Evolutionary conservation across 306 rosid genomes (phyloP).

Genomic region (Quercus glauca): DNA sequence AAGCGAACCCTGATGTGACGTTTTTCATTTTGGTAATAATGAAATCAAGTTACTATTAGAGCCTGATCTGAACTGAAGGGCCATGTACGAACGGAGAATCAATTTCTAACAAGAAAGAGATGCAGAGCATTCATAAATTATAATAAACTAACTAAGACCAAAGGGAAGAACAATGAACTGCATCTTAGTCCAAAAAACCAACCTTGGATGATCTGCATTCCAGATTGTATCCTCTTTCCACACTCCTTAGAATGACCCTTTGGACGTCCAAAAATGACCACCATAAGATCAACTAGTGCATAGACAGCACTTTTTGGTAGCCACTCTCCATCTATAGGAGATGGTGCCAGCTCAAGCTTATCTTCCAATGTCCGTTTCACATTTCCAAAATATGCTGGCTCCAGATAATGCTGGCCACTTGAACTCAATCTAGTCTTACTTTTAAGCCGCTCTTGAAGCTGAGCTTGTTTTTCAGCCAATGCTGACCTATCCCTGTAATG

Average conservation of each 20-base stretch:
- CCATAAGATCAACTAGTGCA: slow-evolving; percentile 87
- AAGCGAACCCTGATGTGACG: background rate
- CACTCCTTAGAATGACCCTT: slow-evolving; percentile 97
- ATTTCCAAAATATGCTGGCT: slow-evolving; percentile 84
- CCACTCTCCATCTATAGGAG: slow-evolving; percentile 98
- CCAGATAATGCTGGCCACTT: slow-evolving; percentile 54
- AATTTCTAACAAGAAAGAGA: background rate
- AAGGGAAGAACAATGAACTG: slow-evolving; percentile 14
- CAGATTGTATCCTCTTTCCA: slow-evolving; percentile 81
- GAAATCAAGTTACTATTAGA: background rate
- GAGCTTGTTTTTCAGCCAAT: slow-evolving; percentile 72
- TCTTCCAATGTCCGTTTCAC: slow-evolving; percentile 62
- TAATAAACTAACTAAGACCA: background rate
- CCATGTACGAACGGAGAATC: background rate
- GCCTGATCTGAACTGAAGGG: background rate
- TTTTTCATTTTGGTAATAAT: background rate
- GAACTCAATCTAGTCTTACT: slow-evolving; percentile 46
- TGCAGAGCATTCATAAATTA: background rate
- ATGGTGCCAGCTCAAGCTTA: slow-evolving; percentile 87
- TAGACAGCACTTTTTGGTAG: slow-evolving; percentile 92
- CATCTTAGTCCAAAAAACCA: slow-evolving; percentile 6
- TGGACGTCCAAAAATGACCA: slow-evolving; percentile 81
- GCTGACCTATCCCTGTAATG: slow-evolving; percentile 78
- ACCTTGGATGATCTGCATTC: slow-evolving; percentile 79
- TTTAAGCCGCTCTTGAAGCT: slow-evolving; percentile 59